Conservation (phyloP, 148 eudicot genomes). For the Silene conica region DNA sequence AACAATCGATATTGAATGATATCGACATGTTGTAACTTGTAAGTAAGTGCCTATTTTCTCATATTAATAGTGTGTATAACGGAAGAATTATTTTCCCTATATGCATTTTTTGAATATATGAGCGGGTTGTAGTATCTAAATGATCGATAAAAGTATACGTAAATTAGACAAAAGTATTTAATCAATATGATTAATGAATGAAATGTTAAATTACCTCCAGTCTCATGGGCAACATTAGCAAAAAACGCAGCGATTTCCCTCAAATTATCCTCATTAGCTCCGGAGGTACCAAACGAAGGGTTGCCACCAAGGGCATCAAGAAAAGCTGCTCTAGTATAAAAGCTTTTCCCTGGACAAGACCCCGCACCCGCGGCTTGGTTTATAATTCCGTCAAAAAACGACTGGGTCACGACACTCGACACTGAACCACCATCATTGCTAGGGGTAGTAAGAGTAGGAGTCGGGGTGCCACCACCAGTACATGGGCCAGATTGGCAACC, state of each 20-base stretch:
- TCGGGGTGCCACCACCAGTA: not conserved
- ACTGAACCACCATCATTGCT: slow-evolving; percentile 25
- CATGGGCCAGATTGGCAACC: slow-evolving; percentile 46
- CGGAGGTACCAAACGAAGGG: slow-evolving; percentile 43
- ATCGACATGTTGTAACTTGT: no score
- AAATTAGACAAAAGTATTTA: no score
- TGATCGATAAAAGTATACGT: no score
- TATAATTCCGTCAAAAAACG: slow-evolving; percentile 49
- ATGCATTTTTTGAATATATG: no score
- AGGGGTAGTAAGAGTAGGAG: slow-evolving; percentile 10
- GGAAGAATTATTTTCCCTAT: no score
- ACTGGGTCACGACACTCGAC: slow-evolving; percentile 33
- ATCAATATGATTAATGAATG: no score
- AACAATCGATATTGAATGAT: no score
- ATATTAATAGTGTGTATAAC: no score
- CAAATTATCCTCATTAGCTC: slow-evolving; percentile 39
- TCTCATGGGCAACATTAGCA: slow-evolving; percentile 68
- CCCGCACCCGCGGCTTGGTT: slow-evolving; percentile 24
- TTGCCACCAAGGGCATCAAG: slow-evolving; percentile 34
- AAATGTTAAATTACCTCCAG: slow-evolving; percentile 66
- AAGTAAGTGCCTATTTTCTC: no score
- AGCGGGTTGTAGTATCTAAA: no score
- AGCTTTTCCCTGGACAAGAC: slow-evolving; percentile 47
- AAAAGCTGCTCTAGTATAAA: slow-evolving; percentile 44
- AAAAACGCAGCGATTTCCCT: slow-evolving; percentile 72